phyloP scores from a whole-genome alignment of 371 early-diverging fungal genomes.

The Aphelidium insulamus region DNA sequence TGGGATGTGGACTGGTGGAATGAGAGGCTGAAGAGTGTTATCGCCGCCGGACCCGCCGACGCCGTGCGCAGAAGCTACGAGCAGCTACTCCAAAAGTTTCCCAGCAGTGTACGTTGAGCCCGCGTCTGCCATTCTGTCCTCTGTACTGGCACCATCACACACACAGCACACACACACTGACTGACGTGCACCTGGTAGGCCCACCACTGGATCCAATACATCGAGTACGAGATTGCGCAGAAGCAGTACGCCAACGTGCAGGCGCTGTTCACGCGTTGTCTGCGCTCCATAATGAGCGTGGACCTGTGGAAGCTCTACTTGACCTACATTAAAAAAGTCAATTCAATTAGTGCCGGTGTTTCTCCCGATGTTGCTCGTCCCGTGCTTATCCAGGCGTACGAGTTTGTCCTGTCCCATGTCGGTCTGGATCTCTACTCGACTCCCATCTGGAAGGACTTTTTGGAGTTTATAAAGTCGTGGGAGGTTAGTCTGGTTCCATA shows the following conservation, averaged over 20 bases:
- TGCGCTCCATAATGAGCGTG: constrained; percentile 52
- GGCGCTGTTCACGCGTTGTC: constrained; percentile 58
- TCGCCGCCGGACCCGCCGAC: too few relatives aligned
- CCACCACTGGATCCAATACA: constrained; percentile 57
- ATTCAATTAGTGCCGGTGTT: constrained; percentile 24
- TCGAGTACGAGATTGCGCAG: constrained; percentile 58
- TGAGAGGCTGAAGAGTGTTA: too few relatives aligned
- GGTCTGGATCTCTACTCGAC: constrained; percentile 80
- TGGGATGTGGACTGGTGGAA: too few relatives aligned
- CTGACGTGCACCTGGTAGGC: too few relatives aligned
- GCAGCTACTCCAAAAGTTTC: too few relatives aligned
- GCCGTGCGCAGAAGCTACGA: too few relatives aligned
- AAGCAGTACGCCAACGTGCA: constrained; percentile 51
- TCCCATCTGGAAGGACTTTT: constrained; percentile 69
- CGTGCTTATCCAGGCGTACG: constrained; percentile 60
- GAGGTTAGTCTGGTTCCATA: constrained; percentile 31
- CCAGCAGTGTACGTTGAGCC: too few relatives aligned
- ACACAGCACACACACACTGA: too few relatives aligned
- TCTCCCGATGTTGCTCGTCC: constrained; percentile 42
- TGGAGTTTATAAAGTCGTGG: constrained; percentile 48
- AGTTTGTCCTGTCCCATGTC: constrained; percentile 60
- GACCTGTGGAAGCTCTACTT: constrained; percentile 77
- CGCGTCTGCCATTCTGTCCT: too few relatives aligned
- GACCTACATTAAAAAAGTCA: constrained; percentile 56
- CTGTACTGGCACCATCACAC: too few relatives aligned